These are phyloP conservation scores for Crataegus laevigata DNA, from an alignment of 306 rosid genomes.

Conservation along the genomic window DNA sequence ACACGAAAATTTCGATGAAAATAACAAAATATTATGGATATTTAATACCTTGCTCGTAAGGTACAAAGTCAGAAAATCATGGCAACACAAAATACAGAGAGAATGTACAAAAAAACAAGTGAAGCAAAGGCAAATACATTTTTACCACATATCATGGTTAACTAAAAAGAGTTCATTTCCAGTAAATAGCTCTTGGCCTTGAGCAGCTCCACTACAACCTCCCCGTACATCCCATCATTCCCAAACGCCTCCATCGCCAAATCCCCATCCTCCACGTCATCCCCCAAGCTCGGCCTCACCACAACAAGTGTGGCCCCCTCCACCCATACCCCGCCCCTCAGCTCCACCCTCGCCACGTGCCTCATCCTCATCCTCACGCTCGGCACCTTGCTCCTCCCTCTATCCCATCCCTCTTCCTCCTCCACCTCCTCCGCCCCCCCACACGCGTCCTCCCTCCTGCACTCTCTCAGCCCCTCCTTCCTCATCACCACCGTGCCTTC, in stretches of 20 bases:
- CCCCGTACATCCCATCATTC: constrained; percentile 25
- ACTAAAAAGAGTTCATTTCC: constrained; percentile 41
- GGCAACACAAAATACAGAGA: not conserved
- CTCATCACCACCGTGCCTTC: constrained; percentile 41
- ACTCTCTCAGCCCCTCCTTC: constrained; percentile 21
- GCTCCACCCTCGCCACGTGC: constrained; percentile 23
- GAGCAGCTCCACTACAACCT: constrained; percentile 27
- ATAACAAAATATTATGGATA: too few relatives aligned
- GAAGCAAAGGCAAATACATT: not conserved
- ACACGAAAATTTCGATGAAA: too few relatives aligned
- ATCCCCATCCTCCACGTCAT: not conserved
- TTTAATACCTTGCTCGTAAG: too few relatives aligned
- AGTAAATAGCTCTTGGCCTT: constrained; percentile 25
- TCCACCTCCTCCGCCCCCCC: not conserved
- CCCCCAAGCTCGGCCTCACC: constrained; percentile 23
- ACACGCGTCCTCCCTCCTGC: not conserved
- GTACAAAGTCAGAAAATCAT: not conserved
- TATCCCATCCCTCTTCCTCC: constrained; percentile 7
- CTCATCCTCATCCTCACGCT: constrained; percentile 41
- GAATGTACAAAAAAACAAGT: not conserved
- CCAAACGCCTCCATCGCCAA: constrained; percentile 25
- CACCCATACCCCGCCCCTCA: constrained; percentile 23
- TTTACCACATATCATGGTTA: not conserved
- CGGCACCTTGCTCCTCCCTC: constrained; percentile 33
- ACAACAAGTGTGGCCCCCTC: constrained; percentile 43